A percentile compares a stretch with the other conserved stretches of the same genome.
These are phyloP conservation scores for Orbilia quercus DNA, from an alignment of 2,329 filamentous ascomycete genomes.

Conservation along the genomic window DNA sequence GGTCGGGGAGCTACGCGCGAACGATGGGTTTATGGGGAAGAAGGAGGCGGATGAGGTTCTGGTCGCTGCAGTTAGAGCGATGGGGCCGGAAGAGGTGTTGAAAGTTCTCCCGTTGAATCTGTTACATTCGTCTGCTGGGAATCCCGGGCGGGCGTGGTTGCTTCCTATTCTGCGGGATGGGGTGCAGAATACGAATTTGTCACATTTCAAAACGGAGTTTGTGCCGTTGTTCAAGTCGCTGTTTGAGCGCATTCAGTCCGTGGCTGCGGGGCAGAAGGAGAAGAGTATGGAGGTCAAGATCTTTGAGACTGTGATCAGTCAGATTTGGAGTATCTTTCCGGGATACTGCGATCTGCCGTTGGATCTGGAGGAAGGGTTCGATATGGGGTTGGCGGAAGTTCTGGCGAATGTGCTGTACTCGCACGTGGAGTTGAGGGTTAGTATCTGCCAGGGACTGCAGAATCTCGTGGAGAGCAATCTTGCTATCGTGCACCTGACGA, in stretches of 20 bases:
- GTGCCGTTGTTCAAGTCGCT: constrained; percentile 89
- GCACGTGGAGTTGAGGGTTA: constrained; percentile 85
- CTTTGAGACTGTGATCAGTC: constrained; percentile 93
- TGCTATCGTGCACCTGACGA: constrained; percentile 73
- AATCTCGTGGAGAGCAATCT: constrained; percentile 92
- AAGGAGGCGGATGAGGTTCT: constrained; percentile 93
- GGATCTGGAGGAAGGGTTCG: constrained; percentile 79
- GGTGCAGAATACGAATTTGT: constrained; percentile 85
- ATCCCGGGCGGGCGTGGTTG: constrained; percentile 92
- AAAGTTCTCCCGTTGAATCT: constrained; percentile 87
- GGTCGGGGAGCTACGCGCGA: constrained; percentile 86
- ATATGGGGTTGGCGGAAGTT: constrained; percentile 88
- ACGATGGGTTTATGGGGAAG: constrained; percentile 89
- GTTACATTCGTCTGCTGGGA: constrained; percentile 76
- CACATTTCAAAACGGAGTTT: constrained; percentile 86
- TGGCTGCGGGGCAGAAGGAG: constrained; percentile 77
- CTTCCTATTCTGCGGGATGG: constrained; percentile 89
- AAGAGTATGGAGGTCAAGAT: constrained; percentile 98
- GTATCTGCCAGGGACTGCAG: constrained; percentile 87
- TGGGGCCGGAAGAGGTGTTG: constrained; percentile 88
- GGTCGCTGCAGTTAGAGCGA: constrained; percentile 84
- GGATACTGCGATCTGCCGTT: constrained; percentile 94
- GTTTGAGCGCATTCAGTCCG: constrained; percentile 75
- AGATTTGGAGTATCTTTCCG: constrained; percentile 92
- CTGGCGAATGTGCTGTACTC: constrained; percentile 91